Base-by-base conservation (phyloP, 495 filamentous ascomycete species). In the Friedmanniomyces simplex region DNA sequence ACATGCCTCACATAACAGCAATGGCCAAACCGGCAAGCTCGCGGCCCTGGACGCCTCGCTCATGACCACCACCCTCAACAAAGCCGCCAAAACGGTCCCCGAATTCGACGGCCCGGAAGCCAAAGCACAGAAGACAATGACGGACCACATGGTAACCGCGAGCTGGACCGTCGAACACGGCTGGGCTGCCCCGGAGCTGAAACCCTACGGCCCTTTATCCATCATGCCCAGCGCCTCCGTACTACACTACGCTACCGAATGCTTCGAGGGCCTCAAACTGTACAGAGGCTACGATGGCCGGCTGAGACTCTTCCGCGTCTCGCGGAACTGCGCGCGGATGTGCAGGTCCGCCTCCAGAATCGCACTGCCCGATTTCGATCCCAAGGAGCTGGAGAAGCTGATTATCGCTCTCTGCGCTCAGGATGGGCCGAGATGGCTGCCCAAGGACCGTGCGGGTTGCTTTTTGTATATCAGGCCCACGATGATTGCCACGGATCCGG, bases 211-310 rank as follows among this genome's bases (percentile, higher is more conserved):
- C 52, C 88, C 89, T 25, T 74, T 96, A 26, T 78, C 79, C 62
- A 79, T 96, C 66, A 85, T 88, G 71, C 91, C 91, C 7, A 89
- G 85, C 14, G 86, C 89, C 16, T 87, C 84, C n/a, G 81, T 82
- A 26, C 80, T 95, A 37, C 89, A 95, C 74, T 95, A 95, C 69
- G 89, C 89, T 16, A 93, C 87, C 37, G 85, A 91, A 65, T 95
- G 89, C 72, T 95, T 95, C 73, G 89, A 95, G 70, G 89, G 89
- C 30, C 77, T 93, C 72, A 95, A 94, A 70, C 81, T 79, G 37
- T 94, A 91, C 75, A 87, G 89, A 54, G 89, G 88, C 25, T 80
- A 79, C 63, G 88, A 94, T 70, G 86, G 86, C 47, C 81, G 82
- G 58, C 75, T 96, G 54, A 87, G 91, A 37, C 74, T 96, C 46